A percentile compares a stretch with the other conserved stretches of the same genome.
Evolutionary conservation across 2,329 filamentous ascomycete species (phyloP).

Genomic region (Colletotrichum simmondsii): DNA sequence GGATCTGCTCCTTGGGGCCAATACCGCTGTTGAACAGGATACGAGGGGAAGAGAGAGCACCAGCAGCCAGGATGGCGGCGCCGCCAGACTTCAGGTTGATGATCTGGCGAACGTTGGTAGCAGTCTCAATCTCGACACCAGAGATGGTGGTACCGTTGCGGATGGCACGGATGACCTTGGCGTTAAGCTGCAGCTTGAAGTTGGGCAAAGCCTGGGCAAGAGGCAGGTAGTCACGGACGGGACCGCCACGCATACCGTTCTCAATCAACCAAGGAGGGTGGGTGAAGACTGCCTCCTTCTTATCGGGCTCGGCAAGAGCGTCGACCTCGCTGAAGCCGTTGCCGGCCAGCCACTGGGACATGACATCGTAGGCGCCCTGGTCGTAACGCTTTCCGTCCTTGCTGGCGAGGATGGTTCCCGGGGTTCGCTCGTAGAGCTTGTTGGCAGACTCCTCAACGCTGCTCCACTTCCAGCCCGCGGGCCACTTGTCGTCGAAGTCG

Average conservation of each 20-base stretch:
- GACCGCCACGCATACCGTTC: constrained; percentile 35
- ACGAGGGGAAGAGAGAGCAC: constrained; percentile 44
- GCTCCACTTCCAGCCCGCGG: constrained; percentile 36
- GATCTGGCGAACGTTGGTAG: constrained; percentile 33
- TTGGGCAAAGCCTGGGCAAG: constrained; percentile 49
- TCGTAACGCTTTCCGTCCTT: constrained; percentile 38
- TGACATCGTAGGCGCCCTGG: constrained; percentile 32
- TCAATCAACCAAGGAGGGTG: constrained; percentile 36
- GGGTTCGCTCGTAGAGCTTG: constrained; percentile 35
- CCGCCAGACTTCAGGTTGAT: constrained; percentile 37
- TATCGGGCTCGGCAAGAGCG: constrained; percentile 33
- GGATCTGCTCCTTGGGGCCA: constrained; percentile 60
- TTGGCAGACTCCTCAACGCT: constrained; percentile 34
- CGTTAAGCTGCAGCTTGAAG: constrained; percentile 42
- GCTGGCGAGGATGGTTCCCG: constrained; percentile 34
- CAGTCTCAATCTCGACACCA: constrained; percentile 43
- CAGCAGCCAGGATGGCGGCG: constrained; percentile 35
- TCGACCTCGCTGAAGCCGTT: constrained; percentile 36
- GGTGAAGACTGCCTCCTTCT: constrained; percentile 35
- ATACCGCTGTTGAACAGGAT: constrained; percentile 68
- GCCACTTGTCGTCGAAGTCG: constrained; percentile 36
- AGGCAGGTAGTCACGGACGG: constrained; percentile 49
- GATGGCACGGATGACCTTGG: constrained; percentile 38
- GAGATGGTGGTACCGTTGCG: constrained; percentile 45
- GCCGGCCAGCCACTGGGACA: constrained; percentile 32